Evolutionary conservation across 345 rosid genomes (phyloP), one percentile per base, ranked within the genome.

Genomic region (Trapa incisa): DNA sequence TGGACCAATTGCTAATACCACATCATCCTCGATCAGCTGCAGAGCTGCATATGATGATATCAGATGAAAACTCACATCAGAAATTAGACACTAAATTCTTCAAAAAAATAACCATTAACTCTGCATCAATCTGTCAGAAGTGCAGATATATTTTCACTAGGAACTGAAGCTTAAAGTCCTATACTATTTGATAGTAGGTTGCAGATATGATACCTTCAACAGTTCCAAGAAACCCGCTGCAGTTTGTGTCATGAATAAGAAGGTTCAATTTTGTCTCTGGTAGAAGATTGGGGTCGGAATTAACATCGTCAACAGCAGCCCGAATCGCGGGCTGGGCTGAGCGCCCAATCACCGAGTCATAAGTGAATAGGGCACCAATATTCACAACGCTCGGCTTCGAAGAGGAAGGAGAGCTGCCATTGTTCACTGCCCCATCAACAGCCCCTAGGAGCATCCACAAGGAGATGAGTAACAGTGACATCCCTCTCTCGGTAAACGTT

Each of bases 191-290:
- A 54, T 54, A n/a, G 32, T 50, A 45, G 7, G 48, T 11, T 45
- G 56, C 56, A 50, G 56, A 50, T 15, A 50, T 29, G 74, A 38
- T 90, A 90, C 98, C 97, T 82, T 81, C 94, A 58, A 93, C 78
- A 42, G 91, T 82, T 67, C 96, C 97, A 37, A 78, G 41, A 77
- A 93, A 93, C 63, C 91, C 95, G 66, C 91, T 93, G 87, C 98
- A 93, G 63, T 90, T 88, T 1, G 96, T 77, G 72, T 90, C 86
- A 6, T 70, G 83, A 53, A 80, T 43, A 63, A 82, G 38, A 6
- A 82, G 60, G 35, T 77, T 85, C 75, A 93, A 68, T 61, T 80
- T 75, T 2, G 80, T 82, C 32, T 80, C 80, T 2, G 75, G 72
- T 65, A 93, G 95, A 74, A 88, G 61, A 63, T 60, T 77, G 56